Conservation (phyloP, 768 basidiomycete genomes). For the Rhodotorula diobovata region DNA sequence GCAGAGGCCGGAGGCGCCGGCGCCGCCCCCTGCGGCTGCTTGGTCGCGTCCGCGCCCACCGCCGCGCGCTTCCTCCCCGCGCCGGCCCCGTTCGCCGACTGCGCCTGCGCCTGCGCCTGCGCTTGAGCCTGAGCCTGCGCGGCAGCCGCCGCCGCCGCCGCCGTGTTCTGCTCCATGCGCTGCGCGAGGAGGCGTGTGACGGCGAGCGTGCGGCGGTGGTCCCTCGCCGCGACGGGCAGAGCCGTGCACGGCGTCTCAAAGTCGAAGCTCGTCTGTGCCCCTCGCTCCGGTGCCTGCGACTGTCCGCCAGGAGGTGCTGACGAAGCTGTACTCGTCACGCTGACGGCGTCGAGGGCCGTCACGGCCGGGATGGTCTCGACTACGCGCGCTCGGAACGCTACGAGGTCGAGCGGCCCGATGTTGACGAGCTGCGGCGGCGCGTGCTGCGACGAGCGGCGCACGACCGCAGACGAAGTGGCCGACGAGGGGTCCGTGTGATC, state of each 20-base stretch:
- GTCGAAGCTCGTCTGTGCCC: constrained; percentile 39
- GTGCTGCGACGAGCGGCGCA: neutral
- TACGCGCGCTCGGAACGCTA: constrained; percentile 24
- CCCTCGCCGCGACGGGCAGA: constrained; percentile 21
- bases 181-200: constrained; percentile 7
- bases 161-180: neutral
- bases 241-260: constrained; percentile 36
- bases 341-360: constrained; percentile 29
- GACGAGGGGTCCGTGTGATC: constrained; percentile 30
- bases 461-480: neutral
- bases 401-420: constrained; percentile 38
- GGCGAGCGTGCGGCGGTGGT: constrained; percentile 24
- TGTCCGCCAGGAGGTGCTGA: neutral
- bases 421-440: constrained; percentile 16
- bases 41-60: neutral
- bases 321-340: constrained; percentile 11
- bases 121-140: constrained; percentile 9
- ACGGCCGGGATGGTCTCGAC: constrained; percentile 27
- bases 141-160: neutral
- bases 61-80: neutral
- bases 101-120: neutral
- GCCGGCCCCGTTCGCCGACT: neutral
- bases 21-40: neutral
- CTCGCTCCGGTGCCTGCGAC: constrained; percentile 1
- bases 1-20: neutral